Base-by-base conservation (phyloP, 371 early-diverging fungal species). In the Actinomucor elegans region DNA sequence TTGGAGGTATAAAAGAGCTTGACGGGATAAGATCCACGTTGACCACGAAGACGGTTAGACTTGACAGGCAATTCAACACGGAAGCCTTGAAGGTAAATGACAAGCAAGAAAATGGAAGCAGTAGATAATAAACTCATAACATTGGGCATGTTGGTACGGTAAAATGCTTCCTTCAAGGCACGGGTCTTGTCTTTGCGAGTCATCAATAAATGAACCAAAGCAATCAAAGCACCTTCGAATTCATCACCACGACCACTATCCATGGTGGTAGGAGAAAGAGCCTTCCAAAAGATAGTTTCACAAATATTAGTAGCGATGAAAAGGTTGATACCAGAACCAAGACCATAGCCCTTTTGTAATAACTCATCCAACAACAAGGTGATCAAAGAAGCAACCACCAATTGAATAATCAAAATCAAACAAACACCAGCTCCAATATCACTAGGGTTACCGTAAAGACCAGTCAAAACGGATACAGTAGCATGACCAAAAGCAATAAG, bases 271-370 rank as follows among this genome's bases (percentile, higher is more conserved):
- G 99, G 99, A 57, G 93, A 93, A 64, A 99, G 90, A 14, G 99
- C 98, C 79, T 99, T 96, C 99, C 99, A 99, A 67, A 99, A 87
- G 64, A 99, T 97, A 61, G 88, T 97, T 81, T 99, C 99, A 79
- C 99, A 99, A 64, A 99, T 97, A 82, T 99, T 99, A 65, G 99
- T 97, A 46, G 99, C 99, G 81, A 99, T 99, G 74, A 99, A 99
- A 66, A 99, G 86, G 61, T 97, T 97, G 67, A 99, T 98, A 61
- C 99, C 99, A 36, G 99, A 99, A 35, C 99, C 99, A 53, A 99
- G 86, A 66, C 99, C 99, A 71, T 99, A 99, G 12, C 99, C 99
- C 87, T 99, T 99, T 80, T 99, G 99, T 57, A 99, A 86, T 61
- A 99, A 87, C 83, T 99, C 99, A 75, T 99, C 99, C 63, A 99